phyloP scores from a whole-genome alignment of 176 grass and related monocot species.

The Pharus latifolius region DNA sequence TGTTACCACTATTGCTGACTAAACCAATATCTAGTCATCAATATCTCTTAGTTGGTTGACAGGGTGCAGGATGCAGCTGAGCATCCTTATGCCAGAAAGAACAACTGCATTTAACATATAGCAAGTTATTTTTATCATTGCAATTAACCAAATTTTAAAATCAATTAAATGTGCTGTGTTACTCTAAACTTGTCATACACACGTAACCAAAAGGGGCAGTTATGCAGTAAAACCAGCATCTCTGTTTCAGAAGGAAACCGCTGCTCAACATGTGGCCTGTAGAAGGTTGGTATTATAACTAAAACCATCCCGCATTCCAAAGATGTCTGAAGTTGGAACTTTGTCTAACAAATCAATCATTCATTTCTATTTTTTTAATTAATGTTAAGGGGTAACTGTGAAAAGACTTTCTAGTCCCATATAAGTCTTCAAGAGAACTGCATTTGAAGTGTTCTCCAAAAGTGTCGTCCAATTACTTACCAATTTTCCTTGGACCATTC shows the following conservation, averaged over 20 bases:
- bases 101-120: neutral
- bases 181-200: neutral
- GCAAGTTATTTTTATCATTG: neutral
- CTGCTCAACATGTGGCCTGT: neutral
- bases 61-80: neutral
- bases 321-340: no score
- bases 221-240: neutral
- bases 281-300: neutral
- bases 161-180: neutral
- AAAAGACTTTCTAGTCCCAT: neutral
- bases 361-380: no score
- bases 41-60: neutral
- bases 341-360: no score
- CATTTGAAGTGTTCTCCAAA: neutral
- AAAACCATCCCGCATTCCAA: no score
- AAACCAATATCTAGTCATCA: neutral
- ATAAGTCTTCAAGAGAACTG: neutral
- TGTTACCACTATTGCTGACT: neutral
- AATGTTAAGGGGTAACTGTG: neutral
- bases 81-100: neutral
- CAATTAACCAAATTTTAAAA: neutral
- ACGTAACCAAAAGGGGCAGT: neutral
- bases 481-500: constrained; percentile 84
- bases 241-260: neutral
- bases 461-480: constrained; percentile 35